These are phyloP conservation scores for Xylaria cubensis DNA, from an alignment of 495 filamentous ascomycete species.

Conservation along the genomic window DNA sequence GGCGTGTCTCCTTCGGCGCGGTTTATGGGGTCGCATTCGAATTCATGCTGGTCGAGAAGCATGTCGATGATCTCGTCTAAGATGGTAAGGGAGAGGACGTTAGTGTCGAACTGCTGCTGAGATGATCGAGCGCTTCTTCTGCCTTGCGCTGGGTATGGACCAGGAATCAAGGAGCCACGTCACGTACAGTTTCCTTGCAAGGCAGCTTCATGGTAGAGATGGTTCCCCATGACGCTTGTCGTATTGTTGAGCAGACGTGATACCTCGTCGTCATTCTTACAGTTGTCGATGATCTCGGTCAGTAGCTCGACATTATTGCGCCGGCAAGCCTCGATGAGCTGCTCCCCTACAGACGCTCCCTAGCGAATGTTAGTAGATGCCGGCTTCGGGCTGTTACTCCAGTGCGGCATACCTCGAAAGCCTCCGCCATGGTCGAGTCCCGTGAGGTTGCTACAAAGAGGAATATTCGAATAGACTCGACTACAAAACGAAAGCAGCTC, in stretches of 20 bases:
- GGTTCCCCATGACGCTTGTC: slow-evolving; percentile 82
- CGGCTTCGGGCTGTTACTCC: slow-evolving; percentile 51
- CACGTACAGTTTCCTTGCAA: slow-evolving; percentile 81
- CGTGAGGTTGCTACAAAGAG: background rate
- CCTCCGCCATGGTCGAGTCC: slow-evolving; percentile 49
- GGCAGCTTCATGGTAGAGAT: slow-evolving; percentile 89
- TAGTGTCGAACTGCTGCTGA: slow-evolving; percentile 7
- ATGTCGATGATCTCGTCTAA: slow-evolving; percentile 87
- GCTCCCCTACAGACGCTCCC: slow-evolving; percentile 86
- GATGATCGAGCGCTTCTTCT: background rate
- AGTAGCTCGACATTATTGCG: slow-evolving; percentile 90
- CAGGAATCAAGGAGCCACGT: background rate
- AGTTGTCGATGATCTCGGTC: slow-evolving; percentile 59
- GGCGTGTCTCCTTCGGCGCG: slow-evolving; percentile 86
- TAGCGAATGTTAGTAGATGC: slow-evolving; percentile 42
- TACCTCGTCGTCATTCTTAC: slow-evolving; percentile 54
- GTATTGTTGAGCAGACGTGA: slow-evolving; percentile 82
- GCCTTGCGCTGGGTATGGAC: background rate
- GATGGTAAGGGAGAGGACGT: background rate
- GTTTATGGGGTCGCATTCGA: slow-evolving; percentile 92
- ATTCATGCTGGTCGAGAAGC: slow-evolving; percentile 90
- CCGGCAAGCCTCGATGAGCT: slow-evolving; percentile 90
- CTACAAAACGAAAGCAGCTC: background rate
- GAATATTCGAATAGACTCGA: background rate
- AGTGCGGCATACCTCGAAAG: slow-evolving; percentile 22